Evolutionary conservation across 345 rosid genomes (phyloP).

Genomic region (Rhodomyrtus tomentosa): DNA sequence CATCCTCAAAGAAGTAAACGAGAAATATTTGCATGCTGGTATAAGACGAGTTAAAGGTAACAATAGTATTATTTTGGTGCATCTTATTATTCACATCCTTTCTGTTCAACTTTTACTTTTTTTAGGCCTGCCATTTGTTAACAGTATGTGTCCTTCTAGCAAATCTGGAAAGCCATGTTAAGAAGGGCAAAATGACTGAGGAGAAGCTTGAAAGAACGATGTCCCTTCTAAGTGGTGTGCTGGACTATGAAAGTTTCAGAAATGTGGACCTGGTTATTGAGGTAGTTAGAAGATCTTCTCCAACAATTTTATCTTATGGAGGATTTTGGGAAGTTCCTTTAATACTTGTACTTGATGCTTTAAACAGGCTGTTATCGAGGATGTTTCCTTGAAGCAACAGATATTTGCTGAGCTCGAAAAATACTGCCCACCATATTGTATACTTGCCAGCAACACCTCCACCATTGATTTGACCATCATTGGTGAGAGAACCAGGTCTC

Average conservation of each 20-base stretch:
- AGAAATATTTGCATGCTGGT: slow-evolving; percentile 77
- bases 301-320: background rate
- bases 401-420: slow-evolving; percentile 90
- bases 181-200: slow-evolving; percentile 62
- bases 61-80: background rate
- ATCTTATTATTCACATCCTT: background rate
- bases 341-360: background rate
- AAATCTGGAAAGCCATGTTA: slow-evolving; percentile 76
- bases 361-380: slow-evolving; percentile 85
- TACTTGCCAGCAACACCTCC: slow-evolving; percentile 39
- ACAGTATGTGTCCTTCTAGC: slow-evolving; percentile 22
- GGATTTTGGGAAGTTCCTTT: background rate
- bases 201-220: slow-evolving; percentile 70
- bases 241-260: slow-evolving; percentile 72
- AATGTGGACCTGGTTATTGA: slow-evolving; percentile 95
- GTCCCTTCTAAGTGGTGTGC: slow-evolving; percentile 66
- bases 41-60: slow-evolving; percentile 77
- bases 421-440: slow-evolving; percentile 75
- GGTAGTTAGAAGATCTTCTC: slow-evolving; percentile 27
- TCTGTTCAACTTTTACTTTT: background rate
- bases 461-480: slow-evolving; percentile 35
- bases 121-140: background rate
- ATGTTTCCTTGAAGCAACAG: slow-evolving; percentile 80
- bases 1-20: slow-evolving; percentile 84
- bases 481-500: slow-evolving; percentile 24